Percentiles rank a stretch among this genome's conserved stretches.
Evolutionary conservation across 1,139 yeast genomes (phyloP).

Genomic region (Magnusiomyces magnusii): DNA sequence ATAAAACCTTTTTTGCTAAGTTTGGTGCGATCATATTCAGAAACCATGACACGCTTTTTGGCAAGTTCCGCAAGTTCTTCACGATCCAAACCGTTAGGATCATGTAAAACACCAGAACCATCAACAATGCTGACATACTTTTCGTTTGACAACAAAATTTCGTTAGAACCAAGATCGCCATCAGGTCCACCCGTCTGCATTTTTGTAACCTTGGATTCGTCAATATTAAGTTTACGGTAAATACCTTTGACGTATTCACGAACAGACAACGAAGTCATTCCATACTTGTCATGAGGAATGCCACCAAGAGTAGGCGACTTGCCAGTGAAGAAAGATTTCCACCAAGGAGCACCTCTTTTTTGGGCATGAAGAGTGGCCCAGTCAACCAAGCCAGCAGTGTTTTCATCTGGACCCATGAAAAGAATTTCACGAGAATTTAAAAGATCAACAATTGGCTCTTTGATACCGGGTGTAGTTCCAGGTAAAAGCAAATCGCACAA

Average conservation of each 20-base stretch:
- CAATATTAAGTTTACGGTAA: slow-evolving; percentile 66
- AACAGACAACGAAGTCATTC: slow-evolving; percentile 95
- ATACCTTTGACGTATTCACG: slow-evolving; percentile 88
- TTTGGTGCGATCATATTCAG: slow-evolving; percentile 56
- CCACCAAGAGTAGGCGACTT: slow-evolving; percentile 91
- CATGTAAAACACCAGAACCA: slow-evolving; percentile 93
- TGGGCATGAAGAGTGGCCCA: slow-evolving; percentile 99
- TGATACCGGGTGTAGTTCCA: slow-evolving; percentile 62
- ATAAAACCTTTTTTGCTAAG: slow-evolving; percentile 71
- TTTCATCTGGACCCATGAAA: slow-evolving; percentile 98
- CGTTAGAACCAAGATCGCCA: slow-evolving; percentile 96
- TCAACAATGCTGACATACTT: slow-evolving; percentile 84
- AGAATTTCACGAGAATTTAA: slow-evolving; percentile 80
- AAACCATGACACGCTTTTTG: slow-evolving; percentile 65
- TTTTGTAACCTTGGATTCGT: slow-evolving; percentile 57
- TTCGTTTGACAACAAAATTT: slow-evolving; percentile 80
- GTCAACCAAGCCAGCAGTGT: slow-evolving; percentile 90
- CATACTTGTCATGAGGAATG: slow-evolving; percentile 96
- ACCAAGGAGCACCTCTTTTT: slow-evolving; percentile 93
- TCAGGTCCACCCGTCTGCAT: slow-evolving; percentile 99
- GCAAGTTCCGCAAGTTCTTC: slow-evolving; percentile 75
- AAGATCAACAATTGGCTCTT: slow-evolving; percentile 79
- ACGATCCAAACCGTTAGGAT: slow-evolving; percentile 83
- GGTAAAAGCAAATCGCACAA: slow-evolving; percentile 79
- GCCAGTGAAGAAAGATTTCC: slow-evolving; percentile 98